Conservation (phyloP, 768 basidiomycete species). For the Filobasidium floriforme region DNA sequence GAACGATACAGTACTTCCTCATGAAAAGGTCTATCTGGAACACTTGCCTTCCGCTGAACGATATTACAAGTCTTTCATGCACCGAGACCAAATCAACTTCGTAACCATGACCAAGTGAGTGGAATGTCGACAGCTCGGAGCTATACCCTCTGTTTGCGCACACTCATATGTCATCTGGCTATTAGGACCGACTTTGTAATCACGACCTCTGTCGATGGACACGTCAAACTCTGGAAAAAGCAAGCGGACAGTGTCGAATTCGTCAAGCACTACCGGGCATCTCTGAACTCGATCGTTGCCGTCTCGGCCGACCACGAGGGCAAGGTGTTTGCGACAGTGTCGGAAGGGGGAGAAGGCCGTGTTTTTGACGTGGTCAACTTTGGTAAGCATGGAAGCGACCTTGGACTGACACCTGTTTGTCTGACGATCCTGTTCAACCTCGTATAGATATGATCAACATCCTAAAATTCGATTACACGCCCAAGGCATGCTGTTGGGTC, state of each 20-base stretch:
- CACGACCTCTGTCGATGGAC: conserved; percentile 90
- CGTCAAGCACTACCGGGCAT: conserved; percentile 95
- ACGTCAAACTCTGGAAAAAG: conserved; percentile 99
- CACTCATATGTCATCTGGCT: not conserved
- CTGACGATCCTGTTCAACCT: conserved; percentile 1
- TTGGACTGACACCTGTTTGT: not conserved
- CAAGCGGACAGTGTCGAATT: conserved; percentile 92
- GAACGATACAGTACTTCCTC: conserved; percentile 64
- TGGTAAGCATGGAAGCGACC: conserved; percentile 53
- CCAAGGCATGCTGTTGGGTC: conserved; percentile 90
- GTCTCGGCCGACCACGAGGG: conserved; percentile 88
- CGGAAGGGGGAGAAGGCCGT: conserved; percentile 84
- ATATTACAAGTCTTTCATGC: conserved; percentile 98
- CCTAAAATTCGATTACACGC: conserved; percentile 75
- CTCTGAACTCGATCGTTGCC: conserved; percentile 66
- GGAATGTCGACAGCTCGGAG: conserved; percentile 10
- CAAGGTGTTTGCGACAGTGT: conserved; percentile 79
- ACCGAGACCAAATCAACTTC: conserved; percentile 83
- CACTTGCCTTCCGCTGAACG: conserved; percentile 86
- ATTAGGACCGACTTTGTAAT: conserved; percentile 85
- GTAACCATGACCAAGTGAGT: conserved; percentile 79
- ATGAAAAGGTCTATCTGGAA: conserved; percentile 85
- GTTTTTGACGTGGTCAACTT: conserved; percentile 98
- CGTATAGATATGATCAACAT: conserved; percentile 94
- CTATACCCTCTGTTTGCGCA: not conserved